phyloP scores from a whole-genome alignment of 2,329 filamentous ascomycete genomes.

The Davidsoniella virescens region DNA sequence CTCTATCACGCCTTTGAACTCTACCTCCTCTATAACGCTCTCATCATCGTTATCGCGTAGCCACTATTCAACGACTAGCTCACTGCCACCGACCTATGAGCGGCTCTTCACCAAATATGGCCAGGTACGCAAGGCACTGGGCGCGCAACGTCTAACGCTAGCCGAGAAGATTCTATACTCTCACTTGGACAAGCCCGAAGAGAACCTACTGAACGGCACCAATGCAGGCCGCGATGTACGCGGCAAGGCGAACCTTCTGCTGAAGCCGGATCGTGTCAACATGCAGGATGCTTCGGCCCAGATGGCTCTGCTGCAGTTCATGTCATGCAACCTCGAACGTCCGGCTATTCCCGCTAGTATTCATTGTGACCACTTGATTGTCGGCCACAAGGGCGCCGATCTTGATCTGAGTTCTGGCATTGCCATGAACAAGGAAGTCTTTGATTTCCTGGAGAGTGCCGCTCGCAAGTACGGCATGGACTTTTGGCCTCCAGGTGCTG shows the following conservation, averaged over 20 bases:
- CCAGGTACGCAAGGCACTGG: slow-evolving; percentile 59
- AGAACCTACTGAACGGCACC: slow-evolving; percentile 68
- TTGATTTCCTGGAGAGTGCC: slow-evolving; percentile 90
- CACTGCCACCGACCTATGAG: slow-evolving; percentile 56
- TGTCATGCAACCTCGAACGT: slow-evolving; percentile 78
- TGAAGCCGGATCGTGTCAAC: slow-evolving; percentile 92
- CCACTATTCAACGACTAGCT: slow-evolving; percentile 24
- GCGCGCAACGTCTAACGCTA: slow-evolving; percentile 54
- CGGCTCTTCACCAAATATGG: slow-evolving; percentile 64
- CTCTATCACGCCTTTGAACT: slow-evolving; percentile 19
- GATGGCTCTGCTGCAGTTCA: slow-evolving; percentile 97
- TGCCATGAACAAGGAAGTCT: slow-evolving; percentile 86
- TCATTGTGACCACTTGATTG: slow-evolving; percentile 98
- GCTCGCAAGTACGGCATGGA: slow-evolving; percentile 84
- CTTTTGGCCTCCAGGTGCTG: slow-evolving; percentile 87
- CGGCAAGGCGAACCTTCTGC: slow-evolving; percentile 80
- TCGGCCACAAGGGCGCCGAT: slow-evolving; percentile 79
- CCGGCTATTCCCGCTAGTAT: slow-evolving; percentile 94
- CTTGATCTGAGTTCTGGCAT: slow-evolving; percentile 75
- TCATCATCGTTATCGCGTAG: slow-evolving; percentile 13
- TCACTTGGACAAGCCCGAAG: slow-evolving; percentile 78
- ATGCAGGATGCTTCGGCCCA: slow-evolving; percentile 99
- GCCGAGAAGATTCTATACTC: slow-evolving; percentile 98
- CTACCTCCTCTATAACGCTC: slow-evolving; percentile 10
- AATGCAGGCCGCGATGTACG: slow-evolving; percentile 72